phyloP scores from a whole-genome alignment of 768 basidiomycete genomes.

The Tulasnella sp. region DNA sequence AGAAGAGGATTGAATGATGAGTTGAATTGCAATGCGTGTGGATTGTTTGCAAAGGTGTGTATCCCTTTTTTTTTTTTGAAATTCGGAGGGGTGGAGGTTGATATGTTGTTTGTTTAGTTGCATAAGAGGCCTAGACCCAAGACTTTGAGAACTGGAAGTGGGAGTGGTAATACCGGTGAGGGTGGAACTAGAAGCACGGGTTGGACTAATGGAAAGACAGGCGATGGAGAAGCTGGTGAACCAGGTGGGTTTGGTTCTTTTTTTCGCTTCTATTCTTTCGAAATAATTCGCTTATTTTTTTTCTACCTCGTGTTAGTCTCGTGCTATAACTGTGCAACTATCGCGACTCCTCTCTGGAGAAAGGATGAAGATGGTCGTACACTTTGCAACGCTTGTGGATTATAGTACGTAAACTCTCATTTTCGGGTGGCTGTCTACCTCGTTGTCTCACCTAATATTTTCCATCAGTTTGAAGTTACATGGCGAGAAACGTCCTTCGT shows the following conservation, averaged over 20 bases:
- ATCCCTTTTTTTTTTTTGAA: not conserved
- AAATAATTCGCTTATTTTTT: not conserved
- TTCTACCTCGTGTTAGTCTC: constrained; percentile 41
- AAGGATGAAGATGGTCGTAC: constrained; percentile 88
- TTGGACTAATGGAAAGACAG: constrained; percentile 46
- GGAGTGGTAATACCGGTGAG: constrained; percentile 60
- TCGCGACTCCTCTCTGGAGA: constrained; percentile 77
- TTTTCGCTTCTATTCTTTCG: not conserved
- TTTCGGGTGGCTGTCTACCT: not conserved
- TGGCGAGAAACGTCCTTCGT: constrained; percentile 73
- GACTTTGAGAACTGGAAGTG: constrained; percentile 77
- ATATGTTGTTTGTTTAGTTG: constrained; percentile 20
- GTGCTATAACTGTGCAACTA: constrained; percentile 84
- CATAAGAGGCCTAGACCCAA: constrained; percentile 83
- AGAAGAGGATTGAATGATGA: constrained; percentile 76
- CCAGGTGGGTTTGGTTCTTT: constrained; percentile 20
- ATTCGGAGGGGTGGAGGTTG: not conserved
- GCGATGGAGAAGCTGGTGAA: constrained; percentile 55
- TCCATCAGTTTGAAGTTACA: constrained; percentile 57
- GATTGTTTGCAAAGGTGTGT: constrained; percentile 74
- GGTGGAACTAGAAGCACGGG: constrained; percentile 39
- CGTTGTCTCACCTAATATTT: constrained; percentile 1
- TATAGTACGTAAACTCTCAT: constrained; percentile 40
- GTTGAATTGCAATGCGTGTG: constrained; percentile 76
- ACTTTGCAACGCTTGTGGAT: constrained; percentile 77